These are phyloP conservation scores for Marchantia paleacea DNA, from an alignment of 225 moss, liverwort and hornwort genomes.

Conservation along the genomic window DNA sequence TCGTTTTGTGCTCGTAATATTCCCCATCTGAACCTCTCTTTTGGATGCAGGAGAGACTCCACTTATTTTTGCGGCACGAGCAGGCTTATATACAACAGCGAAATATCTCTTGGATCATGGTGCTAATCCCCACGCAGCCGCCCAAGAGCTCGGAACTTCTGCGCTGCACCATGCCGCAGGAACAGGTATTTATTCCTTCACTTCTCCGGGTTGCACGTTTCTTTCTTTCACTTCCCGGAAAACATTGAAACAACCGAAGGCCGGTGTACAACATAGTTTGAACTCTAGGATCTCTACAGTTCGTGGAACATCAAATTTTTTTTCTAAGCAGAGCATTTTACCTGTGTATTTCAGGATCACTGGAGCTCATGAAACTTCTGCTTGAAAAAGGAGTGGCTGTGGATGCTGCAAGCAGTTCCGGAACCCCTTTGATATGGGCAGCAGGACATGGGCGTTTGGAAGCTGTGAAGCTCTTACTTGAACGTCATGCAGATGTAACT, in stretches of 20 bases:
- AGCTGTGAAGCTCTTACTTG: constrained; percentile 68
- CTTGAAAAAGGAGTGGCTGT: constrained; percentile 80
- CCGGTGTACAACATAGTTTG: too few species aligned
- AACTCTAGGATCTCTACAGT: too few species aligned
- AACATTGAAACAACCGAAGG: too few species aligned
- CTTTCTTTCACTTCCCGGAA: neutral
- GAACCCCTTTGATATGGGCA: constrained; percentile 93
- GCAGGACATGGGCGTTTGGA: constrained; percentile 81
- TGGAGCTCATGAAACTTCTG: constrained; percentile 69
- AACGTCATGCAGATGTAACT: constrained; percentile 73
- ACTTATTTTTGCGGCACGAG: constrained; percentile 83
- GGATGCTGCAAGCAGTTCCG: constrained; percentile 74
- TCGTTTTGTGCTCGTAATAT: too few species aligned
- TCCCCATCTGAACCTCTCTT: neutral
- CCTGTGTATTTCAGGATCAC: constrained; percentile 46
- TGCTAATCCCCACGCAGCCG: constrained; percentile 65
- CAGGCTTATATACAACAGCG: constrained; percentile 67
- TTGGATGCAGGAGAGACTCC: constrained; percentile 86
- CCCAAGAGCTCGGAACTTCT: constrained; percentile 68
- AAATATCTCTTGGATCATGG: constrained; percentile 68
- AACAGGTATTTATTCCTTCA: constrained; percentile 46
- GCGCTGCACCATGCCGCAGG: constrained; percentile 93
- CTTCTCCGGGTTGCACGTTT: neutral
- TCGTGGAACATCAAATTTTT: too few species aligned
- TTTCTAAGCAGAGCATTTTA: neutral